phyloP scores from a whole-genome alignment of 164 flowering plant species.

The Nymphaea colorata region DNA sequence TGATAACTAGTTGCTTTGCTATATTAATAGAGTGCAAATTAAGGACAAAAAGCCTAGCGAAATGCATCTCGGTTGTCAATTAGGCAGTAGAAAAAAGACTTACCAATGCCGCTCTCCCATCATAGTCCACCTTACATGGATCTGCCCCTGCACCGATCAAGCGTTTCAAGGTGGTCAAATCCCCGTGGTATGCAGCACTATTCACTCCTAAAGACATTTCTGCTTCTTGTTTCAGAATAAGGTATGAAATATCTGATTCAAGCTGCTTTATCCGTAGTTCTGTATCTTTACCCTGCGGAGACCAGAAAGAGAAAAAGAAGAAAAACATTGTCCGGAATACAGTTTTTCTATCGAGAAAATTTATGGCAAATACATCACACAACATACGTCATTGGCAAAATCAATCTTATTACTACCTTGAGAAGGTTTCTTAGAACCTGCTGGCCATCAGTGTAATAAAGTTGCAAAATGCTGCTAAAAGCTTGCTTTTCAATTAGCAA shows the following conservation, averaged over 20 bases:
- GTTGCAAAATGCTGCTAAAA: constrained; percentile 49
- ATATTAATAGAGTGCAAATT: too few relatives aligned
- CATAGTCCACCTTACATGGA: constrained; percentile 78
- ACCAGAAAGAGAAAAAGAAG: background rate
- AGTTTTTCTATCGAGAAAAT: too few relatives aligned
- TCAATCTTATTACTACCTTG: constrained; percentile 35
- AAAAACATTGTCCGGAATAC: too few relatives aligned
- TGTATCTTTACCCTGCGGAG: constrained; percentile 59
- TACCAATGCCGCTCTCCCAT: constrained; percentile 95
- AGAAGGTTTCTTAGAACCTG: constrained; percentile 56
- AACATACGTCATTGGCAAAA: too few relatives aligned
- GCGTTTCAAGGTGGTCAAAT: constrained; percentile 55
- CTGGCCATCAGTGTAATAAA: constrained; percentile 62
- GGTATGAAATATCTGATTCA: constrained; percentile 67
- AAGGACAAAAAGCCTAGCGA: too few relatives aligned
- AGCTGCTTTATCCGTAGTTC: constrained; percentile 50
- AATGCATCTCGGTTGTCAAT: too few relatives aligned
- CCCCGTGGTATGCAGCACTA: constrained; percentile 79
- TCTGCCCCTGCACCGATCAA: constrained; percentile 81
- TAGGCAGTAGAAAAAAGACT: too few relatives aligned
- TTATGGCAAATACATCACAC: too few relatives aligned
- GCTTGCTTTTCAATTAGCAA: constrained; percentile 79
- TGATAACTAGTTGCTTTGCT: too few relatives aligned
- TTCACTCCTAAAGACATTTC: constrained; percentile 77
- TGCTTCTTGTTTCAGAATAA: constrained; percentile 73